Percentiles rank a stretch among this genome's conserved stretches.
Evolutionary conservation across 306 rosid species (phyloP).

Genomic region (Mucuna pruriens): DNA sequence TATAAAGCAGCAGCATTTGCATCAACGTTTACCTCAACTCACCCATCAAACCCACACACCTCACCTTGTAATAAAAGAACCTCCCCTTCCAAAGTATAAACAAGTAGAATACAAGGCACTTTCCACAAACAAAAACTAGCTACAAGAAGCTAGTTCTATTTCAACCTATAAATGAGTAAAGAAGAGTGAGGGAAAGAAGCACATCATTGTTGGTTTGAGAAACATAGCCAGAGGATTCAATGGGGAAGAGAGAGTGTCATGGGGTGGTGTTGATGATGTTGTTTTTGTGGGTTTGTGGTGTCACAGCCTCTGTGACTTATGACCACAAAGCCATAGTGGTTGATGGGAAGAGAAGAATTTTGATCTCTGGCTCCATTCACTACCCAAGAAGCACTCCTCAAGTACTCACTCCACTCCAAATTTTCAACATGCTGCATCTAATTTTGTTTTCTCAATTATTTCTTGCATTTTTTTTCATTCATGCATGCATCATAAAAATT

Average conservation of each 20-base stretch:
- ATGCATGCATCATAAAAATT: not conserved
- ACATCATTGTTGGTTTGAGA: slow-evolving; percentile 36
- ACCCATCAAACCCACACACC: slow-evolving; percentile 33
- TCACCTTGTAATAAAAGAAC: slow-evolving; percentile 10
- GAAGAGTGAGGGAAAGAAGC: slow-evolving; percentile 8
- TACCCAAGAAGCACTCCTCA: slow-evolving; percentile 86
- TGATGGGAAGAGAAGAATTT: slow-evolving; percentile 72
- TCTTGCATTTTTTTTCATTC: not conserved
- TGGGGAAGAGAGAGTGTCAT: not conserved
- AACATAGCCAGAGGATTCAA: slow-evolving; percentile 35
- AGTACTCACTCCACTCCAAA: slow-evolving; percentile 37
- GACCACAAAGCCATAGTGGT: slow-evolving; percentile 65
- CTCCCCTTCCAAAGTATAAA: not conserved
- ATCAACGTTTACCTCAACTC: slow-evolving; percentile 31
- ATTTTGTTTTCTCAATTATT: not conserved
- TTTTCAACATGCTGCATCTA: slow-evolving; percentile 1
- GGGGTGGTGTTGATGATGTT: slow-evolving; percentile 5
- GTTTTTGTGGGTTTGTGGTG: slow-evolving; percentile 45
- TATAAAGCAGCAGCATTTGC: slow-evolving; percentile 40
- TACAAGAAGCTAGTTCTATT: not conserved
- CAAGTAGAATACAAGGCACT: slow-evolving; percentile 19
- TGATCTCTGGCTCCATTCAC: slow-evolving; percentile 87
- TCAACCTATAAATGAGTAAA: slow-evolving; percentile 13
- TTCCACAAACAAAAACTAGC: slow-evolving; percentile 12
- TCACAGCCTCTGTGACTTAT: slow-evolving; percentile 71